Conservation (phyloP, 768 basidiomycete species). For the Myochromella boudieri region DNA sequence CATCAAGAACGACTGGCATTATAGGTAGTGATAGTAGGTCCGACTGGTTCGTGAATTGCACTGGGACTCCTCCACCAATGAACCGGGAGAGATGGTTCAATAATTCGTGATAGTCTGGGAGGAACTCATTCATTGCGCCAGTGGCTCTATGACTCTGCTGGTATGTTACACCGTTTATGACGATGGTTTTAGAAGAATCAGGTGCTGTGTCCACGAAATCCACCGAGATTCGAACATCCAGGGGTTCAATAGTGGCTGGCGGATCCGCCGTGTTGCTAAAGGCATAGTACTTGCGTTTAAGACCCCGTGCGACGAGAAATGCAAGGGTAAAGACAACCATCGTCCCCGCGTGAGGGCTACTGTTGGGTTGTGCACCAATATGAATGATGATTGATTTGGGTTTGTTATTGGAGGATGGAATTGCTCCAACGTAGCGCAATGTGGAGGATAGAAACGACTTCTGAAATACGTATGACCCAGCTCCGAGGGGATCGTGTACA, state of each 20-base stretch:
- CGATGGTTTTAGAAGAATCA: not conserved
- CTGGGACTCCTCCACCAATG: conserved; percentile 2
- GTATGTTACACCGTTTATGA: conserved; percentile 19
- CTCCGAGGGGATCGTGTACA: conserved; percentile 24
- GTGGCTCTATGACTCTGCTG: conserved; percentile 26
- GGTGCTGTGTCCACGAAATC: conserved; percentile 31
- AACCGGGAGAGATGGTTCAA: not conserved
- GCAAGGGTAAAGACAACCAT: conserved; percentile 25
- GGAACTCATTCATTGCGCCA: conserved; percentile 11
- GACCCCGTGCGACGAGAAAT: conserved; percentile 22
- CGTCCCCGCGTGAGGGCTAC: conserved; percentile 29
- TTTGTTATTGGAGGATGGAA: too few relatives aligned
- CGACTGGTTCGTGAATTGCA: conserved; percentile 17
- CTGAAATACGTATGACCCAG: conserved; percentile 22
- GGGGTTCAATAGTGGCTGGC: not conserved
- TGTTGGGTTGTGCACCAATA: conserved; percentile 32
- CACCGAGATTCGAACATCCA: conserved; percentile 17
- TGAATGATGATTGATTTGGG: conserved; percentile 19
- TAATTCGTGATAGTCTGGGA: not conserved
- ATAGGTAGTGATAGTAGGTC: conserved; percentile 12
- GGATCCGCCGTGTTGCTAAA: not conserved
- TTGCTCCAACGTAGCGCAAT: conserved; percentile 12
- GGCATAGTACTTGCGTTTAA: conserved; percentile 13
- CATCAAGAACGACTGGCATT: conserved; percentile 17
- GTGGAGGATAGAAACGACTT: conserved; percentile 5